Percentiles rank a stretch among this genome's conserved stretches.
Conservation (phyloP, 139 green algal genomes). For the Tetratostichococcus sp. region DNA sequence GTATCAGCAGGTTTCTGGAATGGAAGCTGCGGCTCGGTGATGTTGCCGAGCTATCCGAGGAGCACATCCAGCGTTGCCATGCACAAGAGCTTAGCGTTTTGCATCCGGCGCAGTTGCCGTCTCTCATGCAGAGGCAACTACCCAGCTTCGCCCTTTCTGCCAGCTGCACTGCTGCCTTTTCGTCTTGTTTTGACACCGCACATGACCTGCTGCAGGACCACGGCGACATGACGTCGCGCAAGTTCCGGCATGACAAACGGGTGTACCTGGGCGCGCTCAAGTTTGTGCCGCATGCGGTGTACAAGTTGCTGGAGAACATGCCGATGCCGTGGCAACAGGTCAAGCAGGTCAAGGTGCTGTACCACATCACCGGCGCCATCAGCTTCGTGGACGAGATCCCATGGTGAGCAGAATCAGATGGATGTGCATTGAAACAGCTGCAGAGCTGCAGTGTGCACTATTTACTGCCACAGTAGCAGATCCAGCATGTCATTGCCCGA, state of each 20-base stretch:
- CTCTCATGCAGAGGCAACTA: too few relatives aligned
- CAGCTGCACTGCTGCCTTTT: too few relatives aligned
- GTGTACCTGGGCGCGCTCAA: constrained; percentile 99
- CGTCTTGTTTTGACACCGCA: neutral
- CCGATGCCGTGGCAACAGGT: constrained; percentile 99
- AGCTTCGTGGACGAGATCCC: constrained; percentile 98
- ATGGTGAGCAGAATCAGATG: constrained; percentile 4
- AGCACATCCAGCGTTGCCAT: too few relatives aligned
- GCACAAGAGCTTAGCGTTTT: too few relatives aligned
- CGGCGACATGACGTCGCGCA: constrained; percentile 95
- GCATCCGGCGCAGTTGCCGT: too few relatives aligned
- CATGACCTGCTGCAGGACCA: constrained; percentile 71
- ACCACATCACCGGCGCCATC: constrained; percentile 99
- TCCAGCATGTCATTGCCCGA: too few relatives aligned
- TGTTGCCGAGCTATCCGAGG: too few relatives aligned
- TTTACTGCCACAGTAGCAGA: too few relatives aligned
- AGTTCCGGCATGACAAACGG: constrained; percentile 98
- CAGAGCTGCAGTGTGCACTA: too few relatives aligned
- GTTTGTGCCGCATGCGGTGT: constrained; percentile 98
- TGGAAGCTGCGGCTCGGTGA: too few relatives aligned
- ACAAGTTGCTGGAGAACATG: constrained; percentile 99
- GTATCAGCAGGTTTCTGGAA: too few relatives aligned
- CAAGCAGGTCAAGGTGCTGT: constrained; percentile 92
- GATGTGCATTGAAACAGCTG: neutral
- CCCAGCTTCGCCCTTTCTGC: too few relatives aligned